Conservation (phyloP, 2,329 filamentous ascomycete genomes). For the Simplicillium aogashimaense region DNA sequence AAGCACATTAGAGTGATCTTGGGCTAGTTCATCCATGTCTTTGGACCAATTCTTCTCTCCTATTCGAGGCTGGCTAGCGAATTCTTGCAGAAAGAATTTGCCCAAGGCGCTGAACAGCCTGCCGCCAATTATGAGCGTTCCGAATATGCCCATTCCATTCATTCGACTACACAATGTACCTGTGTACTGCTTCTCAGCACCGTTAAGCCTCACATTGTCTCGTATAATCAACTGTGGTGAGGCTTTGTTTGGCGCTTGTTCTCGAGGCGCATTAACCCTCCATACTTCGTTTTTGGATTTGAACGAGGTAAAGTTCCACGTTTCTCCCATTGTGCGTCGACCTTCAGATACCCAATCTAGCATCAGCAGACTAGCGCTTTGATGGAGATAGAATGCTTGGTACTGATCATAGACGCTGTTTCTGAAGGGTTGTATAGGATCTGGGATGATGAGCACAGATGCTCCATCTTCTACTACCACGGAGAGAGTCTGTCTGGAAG, state of each 20-base stretch:
- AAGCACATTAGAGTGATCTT: slow-evolving; percentile 39
- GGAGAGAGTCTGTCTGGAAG: slow-evolving; percentile 41
- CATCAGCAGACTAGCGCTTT: slow-evolving; percentile 53
- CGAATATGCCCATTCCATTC: slow-evolving; percentile 61
- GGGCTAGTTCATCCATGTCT: slow-evolving; percentile 43
- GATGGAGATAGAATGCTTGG: slow-evolving; percentile 58
- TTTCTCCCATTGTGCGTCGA: slow-evolving; percentile 65
- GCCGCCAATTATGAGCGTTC: slow-evolving; percentile 69
- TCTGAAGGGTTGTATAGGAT: slow-evolving; percentile 78
- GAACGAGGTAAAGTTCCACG: slow-evolving; percentile 70
- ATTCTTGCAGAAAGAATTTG: slow-evolving; percentile 63
- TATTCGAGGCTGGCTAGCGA: slow-evolving; percentile 62
- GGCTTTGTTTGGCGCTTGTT: slow-evolving; percentile 17
- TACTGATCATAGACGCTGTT: slow-evolving; percentile 68
- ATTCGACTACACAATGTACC: slow-evolving; percentile 44
- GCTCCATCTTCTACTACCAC: slow-evolving; percentile 34
- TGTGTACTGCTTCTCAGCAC: slow-evolving; percentile 24
- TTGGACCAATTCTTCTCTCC: slow-evolving; percentile 61
- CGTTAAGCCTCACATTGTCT: slow-evolving; percentile 67
- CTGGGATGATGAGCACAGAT: slow-evolving; percentile 57
- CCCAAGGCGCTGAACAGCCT: slow-evolving; percentile 53
- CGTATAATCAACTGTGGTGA: slow-evolving; percentile 57
- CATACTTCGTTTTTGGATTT: slow-evolving; percentile 75
- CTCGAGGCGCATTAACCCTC: slow-evolving; percentile 18
- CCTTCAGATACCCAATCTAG: slow-evolving; percentile 86